phyloP scores from a whole-genome alignment of 768 basidiomycete species.

The Gyrodon lividus region DNA sequence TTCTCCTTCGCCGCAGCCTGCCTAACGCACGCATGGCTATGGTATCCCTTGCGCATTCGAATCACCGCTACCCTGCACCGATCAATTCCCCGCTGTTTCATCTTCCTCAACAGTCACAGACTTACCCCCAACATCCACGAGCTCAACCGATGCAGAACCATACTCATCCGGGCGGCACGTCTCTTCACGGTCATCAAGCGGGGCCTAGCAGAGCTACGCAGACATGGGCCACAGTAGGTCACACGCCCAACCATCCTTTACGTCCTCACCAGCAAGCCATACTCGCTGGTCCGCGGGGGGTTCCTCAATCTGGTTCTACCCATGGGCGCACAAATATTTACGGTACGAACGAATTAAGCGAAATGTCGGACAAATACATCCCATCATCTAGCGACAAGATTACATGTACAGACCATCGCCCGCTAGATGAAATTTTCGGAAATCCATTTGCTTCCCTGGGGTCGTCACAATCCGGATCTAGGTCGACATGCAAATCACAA shows the following conservation, averaged over 20 bases:
- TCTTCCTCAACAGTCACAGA: constrained; percentile 3
- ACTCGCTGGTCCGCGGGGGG: neutral
- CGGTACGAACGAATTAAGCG: neutral
- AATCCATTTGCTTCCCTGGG: neutral
- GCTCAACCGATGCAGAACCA: constrained; percentile 2
- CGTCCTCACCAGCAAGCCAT: neutral
- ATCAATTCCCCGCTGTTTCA: neutral
- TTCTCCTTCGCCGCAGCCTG: neutral
- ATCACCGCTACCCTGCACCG: constrained; percentile 15
- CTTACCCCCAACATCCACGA: neutral
- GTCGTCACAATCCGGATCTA: neutral
- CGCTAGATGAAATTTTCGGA: constrained; percentile 29
- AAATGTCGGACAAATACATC: constrained; percentile 22
- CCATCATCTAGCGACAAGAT: constrained; percentile 30
- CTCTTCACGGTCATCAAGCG: neutral
- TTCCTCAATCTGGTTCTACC: neutral
- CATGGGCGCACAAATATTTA: neutral
- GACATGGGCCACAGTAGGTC: neutral
- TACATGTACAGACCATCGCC: constrained; percentile 26
- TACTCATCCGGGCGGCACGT: neutral
- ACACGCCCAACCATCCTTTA: neutral
- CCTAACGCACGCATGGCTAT: constrained; percentile 13
- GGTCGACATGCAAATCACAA: neutral
- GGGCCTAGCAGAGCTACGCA: neutral
- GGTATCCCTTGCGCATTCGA: constrained; percentile 12